phyloP scores from a whole-genome alignment of 2,329 filamentous ascomycete genomes.

The Chrysosphaeria jannelii region DNA sequence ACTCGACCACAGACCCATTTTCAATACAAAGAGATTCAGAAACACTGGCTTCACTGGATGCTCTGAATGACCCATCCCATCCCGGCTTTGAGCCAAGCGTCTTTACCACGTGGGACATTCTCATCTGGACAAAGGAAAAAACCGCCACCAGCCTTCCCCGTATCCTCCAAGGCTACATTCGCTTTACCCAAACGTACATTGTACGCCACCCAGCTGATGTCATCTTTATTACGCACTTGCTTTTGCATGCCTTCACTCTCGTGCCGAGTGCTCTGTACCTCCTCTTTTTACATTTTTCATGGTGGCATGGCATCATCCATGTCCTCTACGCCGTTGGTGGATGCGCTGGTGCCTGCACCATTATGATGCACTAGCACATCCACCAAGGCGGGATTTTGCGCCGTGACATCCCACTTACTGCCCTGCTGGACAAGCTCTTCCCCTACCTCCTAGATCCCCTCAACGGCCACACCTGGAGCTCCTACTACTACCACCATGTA shows the following conservation, averaged over 20 bases:
- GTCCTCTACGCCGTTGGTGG: conserved; percentile 27
- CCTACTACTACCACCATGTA: conserved; percentile 62
- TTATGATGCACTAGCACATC: conserved; percentile 68
- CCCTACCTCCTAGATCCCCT: conserved; percentile 47
- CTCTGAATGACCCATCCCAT: conserved; percentile 12
- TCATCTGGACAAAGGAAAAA: conserved; percentile 9
- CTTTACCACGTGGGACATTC: conserved; percentile 13
- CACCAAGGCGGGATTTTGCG: conserved; percentile 40
- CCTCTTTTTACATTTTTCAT: conserved; percentile 35
- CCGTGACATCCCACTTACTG: conserved; percentile 12
- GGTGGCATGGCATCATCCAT: conserved; percentile 35
- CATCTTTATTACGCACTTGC: conserved; percentile 46
- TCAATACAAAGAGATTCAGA: too few relatives aligned
- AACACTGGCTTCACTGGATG: conserved; percentile 11
- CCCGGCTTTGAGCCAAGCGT: conserved; percentile 16
- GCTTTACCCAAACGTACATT: conserved; percentile 16
- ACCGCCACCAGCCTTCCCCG: conserved; percentile 7
- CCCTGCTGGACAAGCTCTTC: conserved; percentile 29
- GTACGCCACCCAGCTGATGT: conserved; percentile 42
- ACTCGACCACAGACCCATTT: too few relatives aligned
- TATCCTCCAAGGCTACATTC: conserved; percentile 27
- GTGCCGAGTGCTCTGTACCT: conserved; percentile 31
- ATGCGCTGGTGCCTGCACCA: conserved; percentile 43
- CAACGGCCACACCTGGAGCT: conserved; percentile 65
- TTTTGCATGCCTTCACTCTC: conserved; percentile 39